Evolutionary conservation across 441 rosid species (phyloP).

Genomic region (Pelargonium citronellum): DNA sequence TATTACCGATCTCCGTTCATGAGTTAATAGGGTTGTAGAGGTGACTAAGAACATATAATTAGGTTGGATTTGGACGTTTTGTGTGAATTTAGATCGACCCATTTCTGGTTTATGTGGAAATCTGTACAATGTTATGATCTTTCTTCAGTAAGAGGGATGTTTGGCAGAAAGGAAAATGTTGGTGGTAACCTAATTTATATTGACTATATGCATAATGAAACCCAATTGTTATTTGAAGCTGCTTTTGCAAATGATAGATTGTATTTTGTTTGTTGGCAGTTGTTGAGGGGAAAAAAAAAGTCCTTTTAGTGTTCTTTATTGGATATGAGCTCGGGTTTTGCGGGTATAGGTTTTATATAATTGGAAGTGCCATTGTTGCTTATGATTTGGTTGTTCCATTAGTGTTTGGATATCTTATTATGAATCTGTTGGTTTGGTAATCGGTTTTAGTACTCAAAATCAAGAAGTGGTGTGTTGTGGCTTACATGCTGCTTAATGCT

Average conservation of each 20-base stretch:
- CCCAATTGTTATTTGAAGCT: neutral
- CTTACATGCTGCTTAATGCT: too few species aligned
- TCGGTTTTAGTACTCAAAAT: neutral
- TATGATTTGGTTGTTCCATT: too few species aligned
- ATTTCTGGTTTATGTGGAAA: neutral
- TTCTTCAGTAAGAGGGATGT: neutral
- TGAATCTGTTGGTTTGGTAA: too few species aligned
- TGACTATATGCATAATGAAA: neutral
- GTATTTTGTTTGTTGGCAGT: too few species aligned
- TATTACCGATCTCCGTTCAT: neutral
- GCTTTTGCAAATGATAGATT: neutral
- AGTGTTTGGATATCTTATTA: too few species aligned
- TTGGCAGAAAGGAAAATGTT: neutral
- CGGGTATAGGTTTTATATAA: too few species aligned
- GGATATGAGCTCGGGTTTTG: too few species aligned
- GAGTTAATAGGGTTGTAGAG: too few species aligned
- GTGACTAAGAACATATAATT: too few species aligned
- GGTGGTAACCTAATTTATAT: neutral
- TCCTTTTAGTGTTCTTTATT: too few species aligned
- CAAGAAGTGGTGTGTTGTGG: neutral
- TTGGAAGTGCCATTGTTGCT: too few species aligned
- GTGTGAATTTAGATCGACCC: neutral
- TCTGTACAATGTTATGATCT: neutral
- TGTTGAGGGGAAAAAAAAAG: too few species aligned
- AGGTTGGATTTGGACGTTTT: neutral